Evolutionary conservation across 108 stramenopile species (phyloP), one percentile per base, ranked within the genome.

Genomic region (Conticribra guillardii): DNA sequence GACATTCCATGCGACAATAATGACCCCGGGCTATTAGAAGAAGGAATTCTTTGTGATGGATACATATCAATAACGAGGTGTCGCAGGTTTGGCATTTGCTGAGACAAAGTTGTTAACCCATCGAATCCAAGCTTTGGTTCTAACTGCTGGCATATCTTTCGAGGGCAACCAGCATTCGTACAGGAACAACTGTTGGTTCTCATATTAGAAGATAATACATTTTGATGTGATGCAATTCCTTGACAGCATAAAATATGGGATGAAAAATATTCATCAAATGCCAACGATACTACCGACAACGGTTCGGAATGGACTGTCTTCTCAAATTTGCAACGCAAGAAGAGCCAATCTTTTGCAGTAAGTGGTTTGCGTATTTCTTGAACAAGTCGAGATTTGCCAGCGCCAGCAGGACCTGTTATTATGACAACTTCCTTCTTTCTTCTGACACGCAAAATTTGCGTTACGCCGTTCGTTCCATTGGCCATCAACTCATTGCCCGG

Each of bases 271-370:
- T 67, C 67, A 67, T 67, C 67, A 32, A 67, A 67, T 4, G 51
- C 67, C 26, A 67, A 46, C 1, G 67, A 51, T 19, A 67, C 48
- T 0, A 67, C 54, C 1, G 67, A 67, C 31, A 67, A 30, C n/a
- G 67, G 67, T n/a, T 67, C 67, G 0, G 67, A 47, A 4, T 0
- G 54, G 27, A 54, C 53, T 14, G 41, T 18, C 41, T 45, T 67
- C 31, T 56, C 67, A 29, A 67, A 67, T 47, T 67, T 67, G 41
- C 67, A 67, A n/a, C 67, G 23, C 18, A 67, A 45, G 19, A 67
- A 67, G 3, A 37, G 45, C 67, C 67, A 67, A 31, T 54, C 67
- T 24, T 33, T 29, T 22, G 24, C 37, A 24, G 28, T 47, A n/a
- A 67, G 41, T 7, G 67, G 67, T 56, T 67, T 67, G 4, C 67